Percentiles rank a stretch among this genome's conserved stretches.
These are phyloP conservation scores for Pyrenophora teres DNA, from an alignment of 2,329 filamentous ascomycete genomes.

Conservation along the genomic window DNA sequence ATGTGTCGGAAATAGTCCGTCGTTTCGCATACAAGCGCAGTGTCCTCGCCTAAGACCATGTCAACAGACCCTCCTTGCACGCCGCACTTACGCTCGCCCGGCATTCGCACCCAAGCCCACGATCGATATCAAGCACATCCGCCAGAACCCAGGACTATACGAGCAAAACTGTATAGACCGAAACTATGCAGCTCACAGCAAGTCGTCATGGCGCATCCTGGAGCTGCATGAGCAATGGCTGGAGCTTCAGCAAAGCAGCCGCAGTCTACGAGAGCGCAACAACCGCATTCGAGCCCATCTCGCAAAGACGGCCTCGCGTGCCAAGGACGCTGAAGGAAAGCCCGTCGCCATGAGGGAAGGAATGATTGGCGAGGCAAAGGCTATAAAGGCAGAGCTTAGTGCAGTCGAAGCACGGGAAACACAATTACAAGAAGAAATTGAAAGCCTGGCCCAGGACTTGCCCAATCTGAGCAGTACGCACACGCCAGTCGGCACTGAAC, in stretches of 20 bases:
- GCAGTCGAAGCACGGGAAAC: slow-evolving; percentile 66
- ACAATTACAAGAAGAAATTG: slow-evolving; percentile 67
- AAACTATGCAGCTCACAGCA: slow-evolving; percentile 70
- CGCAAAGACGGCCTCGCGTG: slow-evolving; percentile 47
- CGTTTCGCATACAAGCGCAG: slow-evolving; percentile 13
- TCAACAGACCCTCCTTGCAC: slow-evolving; percentile 41
- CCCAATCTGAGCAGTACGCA: slow-evolving; percentile 82
- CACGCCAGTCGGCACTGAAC: slow-evolving; percentile 72
- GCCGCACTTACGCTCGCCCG: slow-evolving; percentile 59
- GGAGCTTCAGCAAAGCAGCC: slow-evolving; percentile 61
- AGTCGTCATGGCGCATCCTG: slow-evolving; percentile 59
- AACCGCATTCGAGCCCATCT: slow-evolving; percentile 65
- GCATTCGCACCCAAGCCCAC: slow-evolving; percentile 77
- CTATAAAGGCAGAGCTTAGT: slow-evolving; percentile 66
- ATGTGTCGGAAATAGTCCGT: slow-evolving; percentile 23
- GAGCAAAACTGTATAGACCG: slow-evolving; percentile 81
- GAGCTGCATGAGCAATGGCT: slow-evolving; percentile 55
- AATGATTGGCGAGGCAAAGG: slow-evolving; percentile 67
- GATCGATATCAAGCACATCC: slow-evolving; percentile 88
- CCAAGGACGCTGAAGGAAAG: slow-evolving; percentile 36
- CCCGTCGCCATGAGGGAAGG: slow-evolving; percentile 52
- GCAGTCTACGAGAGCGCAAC: slow-evolving; percentile 66
- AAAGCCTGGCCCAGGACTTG: slow-evolving; percentile 73
- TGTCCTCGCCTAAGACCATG: neutral
- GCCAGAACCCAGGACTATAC: slow-evolving; percentile 79